These are phyloP conservation scores for Colletotrichum salicis DNA, from an alignment of 2,329 filamentous ascomycete genomes.

Conservation along the genomic window DNA sequence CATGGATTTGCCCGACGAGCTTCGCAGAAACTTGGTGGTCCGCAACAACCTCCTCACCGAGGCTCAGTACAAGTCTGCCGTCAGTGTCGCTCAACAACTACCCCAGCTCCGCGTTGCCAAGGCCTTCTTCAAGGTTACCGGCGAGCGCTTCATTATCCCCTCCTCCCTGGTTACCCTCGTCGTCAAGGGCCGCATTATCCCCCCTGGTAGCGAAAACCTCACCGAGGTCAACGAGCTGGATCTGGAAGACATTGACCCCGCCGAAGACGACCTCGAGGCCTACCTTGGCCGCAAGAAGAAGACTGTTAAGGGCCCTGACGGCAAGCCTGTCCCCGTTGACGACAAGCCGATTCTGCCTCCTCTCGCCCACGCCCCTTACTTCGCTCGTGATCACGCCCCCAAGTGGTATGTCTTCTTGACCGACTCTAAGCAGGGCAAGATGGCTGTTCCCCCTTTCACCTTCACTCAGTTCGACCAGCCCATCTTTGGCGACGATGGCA, in stretches of 20 bases:
- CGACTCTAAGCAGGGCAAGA: conserved; percentile 93
- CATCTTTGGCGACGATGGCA: conserved; percentile 81
- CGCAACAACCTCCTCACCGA: conserved; percentile 78
- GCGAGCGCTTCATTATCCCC: conserved; percentile 92
- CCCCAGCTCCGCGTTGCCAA: conserved; percentile 87
- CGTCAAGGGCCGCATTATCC: conserved; percentile 93
- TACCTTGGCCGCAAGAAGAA: conserved; percentile 81
- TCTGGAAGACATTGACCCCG: conserved; percentile 89
- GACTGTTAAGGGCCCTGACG: conserved; percentile 67
- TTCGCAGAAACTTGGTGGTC: conserved; percentile 77
- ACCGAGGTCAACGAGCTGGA: conserved; percentile 81
- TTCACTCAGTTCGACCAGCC: conserved; percentile 93
- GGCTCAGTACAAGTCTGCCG: conserved; percentile 78
- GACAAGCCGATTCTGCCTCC: conserved; percentile 79
- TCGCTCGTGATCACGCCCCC: conserved; percentile 87
- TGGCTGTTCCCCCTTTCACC: conserved; percentile 96
- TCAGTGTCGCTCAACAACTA: conserved; percentile 83
- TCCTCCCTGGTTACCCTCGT: conserved; percentile 93
- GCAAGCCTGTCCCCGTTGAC: conserved; percentile 65
- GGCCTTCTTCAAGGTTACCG: conserved; percentile 98
- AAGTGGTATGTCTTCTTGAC: conserved; percentile 95
- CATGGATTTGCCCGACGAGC: conserved; percentile 82
- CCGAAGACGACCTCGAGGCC: conserved; percentile 90
- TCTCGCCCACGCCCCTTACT: conserved; percentile 90
- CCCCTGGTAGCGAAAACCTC: conserved; percentile 81